Base-by-base conservation (phyloP, 2,329 filamentous ascomycete species). In the Amauroascus verrucosus region DNA sequence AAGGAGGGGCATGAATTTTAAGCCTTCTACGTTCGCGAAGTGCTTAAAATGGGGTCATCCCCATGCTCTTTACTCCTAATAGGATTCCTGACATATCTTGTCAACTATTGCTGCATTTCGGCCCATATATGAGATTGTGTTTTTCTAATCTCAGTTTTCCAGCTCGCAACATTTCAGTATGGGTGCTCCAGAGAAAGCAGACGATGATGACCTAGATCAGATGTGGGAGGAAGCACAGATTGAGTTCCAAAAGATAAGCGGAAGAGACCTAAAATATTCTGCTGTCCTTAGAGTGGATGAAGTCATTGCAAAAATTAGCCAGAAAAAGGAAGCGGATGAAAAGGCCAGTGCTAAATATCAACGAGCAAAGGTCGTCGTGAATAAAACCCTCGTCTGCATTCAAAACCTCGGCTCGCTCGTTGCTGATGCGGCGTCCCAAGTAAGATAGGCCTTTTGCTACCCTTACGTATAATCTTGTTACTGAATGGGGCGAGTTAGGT, bases 341-440 rank as follows among this genome's bases (percentile, higher is more conserved):
- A 58, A 64, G 51, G 56, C 56, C 48, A 56, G 57, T 41, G 56
- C 57, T 20, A 61, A 59, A 56, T 61, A 60, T 48, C 57, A 37
- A 30, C 55, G 53, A 13, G 60, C 59, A 16, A 61, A 59, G 45
- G 55, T 60, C 54, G 58, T 58, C 6, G 58, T 63, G 22, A 48
- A 58, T 38, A 63, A 63, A 47, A 63, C 62, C 0, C 53, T 61
- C 44, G 56, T 56, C 9, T 63, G 58, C 18, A 59, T 64, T 30
- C 56, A 55, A 52, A 58, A 58, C 18, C 46, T 64, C 6, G 63
- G 62, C 5, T 56, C 59, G 1, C 59, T 64, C 20, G 61, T 57
- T 26, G 58, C 61, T 3, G 56, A 63, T 22, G 59, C 60, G 9
- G 62, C 63, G 1, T 64, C 62, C 6, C 63, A 64, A 58, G 63